Evolutionary conservation across 2,329 filamentous ascomycete genomes (phyloP), one percentile per base, ranked within the genome.

Genomic region (Clarireedia hainanense): DNA sequence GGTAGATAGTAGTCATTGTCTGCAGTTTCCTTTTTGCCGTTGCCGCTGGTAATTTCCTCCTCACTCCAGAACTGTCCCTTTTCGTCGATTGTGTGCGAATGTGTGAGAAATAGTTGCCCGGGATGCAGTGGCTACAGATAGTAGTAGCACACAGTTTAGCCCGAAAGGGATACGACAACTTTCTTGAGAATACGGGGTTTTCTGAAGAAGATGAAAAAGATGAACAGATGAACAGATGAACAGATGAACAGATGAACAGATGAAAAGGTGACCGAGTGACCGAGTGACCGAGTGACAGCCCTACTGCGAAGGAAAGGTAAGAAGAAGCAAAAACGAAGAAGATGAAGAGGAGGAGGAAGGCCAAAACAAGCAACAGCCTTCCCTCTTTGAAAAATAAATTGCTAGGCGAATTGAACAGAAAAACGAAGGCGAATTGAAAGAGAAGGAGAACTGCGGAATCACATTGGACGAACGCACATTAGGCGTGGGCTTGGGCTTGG

Each of bases 11-110:
- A 30, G 52, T 42, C 43, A 54, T 54, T 39, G 27, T 54, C 24
- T 54, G 43, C 26, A 47, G 20, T n/a, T n/a, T 46, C 43, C 23
- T 26, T 46, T 46, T 46, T 26, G 17, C 43, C 23, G 30, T 42
- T 49, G 43, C 51, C 30, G 43, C 47, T 40, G 30, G 17, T 54
- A 42, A 54, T 54, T 48, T 48, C 45, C 43, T 48, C 23, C 47
- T 15, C 30, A 34, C 30, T 34, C 30, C 30, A 34, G 30, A 34
- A 14, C 30, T 12, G 30, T 12, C 14, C 30, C 30, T 34, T 34
- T 34, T 34, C 30, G 27, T 9, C 30, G 30, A 34, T 34, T 34
- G 30, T 34, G 10, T 34, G 30, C 12, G 30, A 34, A 34, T 34
- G 30, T 3, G 30, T 14, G 26, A 23, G 40, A 46, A 14, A 36